These are phyloP conservation scores for Cladosporium sp. DNA, from an alignment of 2,329 filamentous ascomycete genomes.

Conservation along the genomic window DNA sequence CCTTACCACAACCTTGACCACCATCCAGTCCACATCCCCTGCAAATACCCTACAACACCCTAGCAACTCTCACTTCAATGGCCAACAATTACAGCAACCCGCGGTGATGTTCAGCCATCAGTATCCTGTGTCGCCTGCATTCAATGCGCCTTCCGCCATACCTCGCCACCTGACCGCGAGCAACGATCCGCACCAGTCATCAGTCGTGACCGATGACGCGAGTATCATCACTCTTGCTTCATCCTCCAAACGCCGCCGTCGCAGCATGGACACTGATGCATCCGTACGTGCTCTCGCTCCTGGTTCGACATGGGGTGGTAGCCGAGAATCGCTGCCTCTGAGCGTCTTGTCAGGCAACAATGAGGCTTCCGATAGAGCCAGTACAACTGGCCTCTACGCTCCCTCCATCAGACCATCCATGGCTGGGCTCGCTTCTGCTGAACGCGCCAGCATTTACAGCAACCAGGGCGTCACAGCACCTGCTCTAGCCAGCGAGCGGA, in stretches of 20 bases:
- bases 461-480: constrained; percentile 50
- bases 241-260: constrained; percentile 74
- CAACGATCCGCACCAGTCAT: constrained; percentile 68
- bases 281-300: constrained; percentile 82
- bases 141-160: constrained; percentile 67
- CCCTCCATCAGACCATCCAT: constrained; percentile 50
- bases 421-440: constrained; percentile 57
- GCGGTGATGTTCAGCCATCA: constrained; percentile 59
- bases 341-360: constrained; percentile 75
- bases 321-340: constrained; percentile 74
- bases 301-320: constrained; percentile 78
- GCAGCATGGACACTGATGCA: constrained; percentile 82
- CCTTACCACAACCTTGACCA: constrained; percentile 79
- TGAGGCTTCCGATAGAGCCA: constrained; percentile 47
- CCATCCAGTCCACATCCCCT: constrained; percentile 73
- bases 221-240: constrained; percentile 83
- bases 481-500: constrained; percentile 71
- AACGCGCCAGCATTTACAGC: constrained; percentile 75
- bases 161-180: constrained; percentile 66
- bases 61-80: constrained; percentile 19
- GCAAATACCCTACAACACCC: constrained; percentile 47
- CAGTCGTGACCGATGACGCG: constrained; percentile 79
- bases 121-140: constrained; percentile 51
- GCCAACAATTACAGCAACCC: constrained; percentile 1
- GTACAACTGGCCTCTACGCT: constrained; percentile 39